Evolutionary conservation across 192 early-diverging fungal species (phyloP).

Genomic region (Coemansia sp.): DNA sequence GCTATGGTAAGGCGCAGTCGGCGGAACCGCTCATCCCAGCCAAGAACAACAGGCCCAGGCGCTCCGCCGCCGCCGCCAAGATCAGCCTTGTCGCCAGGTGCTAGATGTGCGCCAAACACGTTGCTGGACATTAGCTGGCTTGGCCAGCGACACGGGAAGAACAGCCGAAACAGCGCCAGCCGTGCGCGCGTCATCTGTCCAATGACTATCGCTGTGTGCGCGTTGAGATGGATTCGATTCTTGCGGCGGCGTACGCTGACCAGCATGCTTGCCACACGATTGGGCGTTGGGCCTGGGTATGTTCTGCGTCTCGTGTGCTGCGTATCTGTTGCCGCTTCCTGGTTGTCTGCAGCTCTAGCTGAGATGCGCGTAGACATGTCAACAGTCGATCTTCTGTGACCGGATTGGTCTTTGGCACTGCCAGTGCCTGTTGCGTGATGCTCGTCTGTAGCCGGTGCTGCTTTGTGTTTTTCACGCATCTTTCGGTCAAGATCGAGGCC

Average conservation of each 20-base stretch:
- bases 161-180: constrained; percentile 51
- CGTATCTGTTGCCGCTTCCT: neutral
- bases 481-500: neutral
- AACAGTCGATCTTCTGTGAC: neutral
- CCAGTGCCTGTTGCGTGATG: neutral
- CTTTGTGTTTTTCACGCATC: neutral
- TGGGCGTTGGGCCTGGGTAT: constrained; percentile 16
- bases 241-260: constrained; percentile 51
- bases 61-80: constrained; percentile 48
- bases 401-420: too few species aligned
- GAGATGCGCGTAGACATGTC: neutral
- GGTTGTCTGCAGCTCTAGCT: neutral
- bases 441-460: neutral
- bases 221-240: constrained; percentile 55
- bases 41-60: constrained; percentile 40
- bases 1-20: constrained; percentile 39
- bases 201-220: constrained; percentile 49
- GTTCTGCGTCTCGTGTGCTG: constrained; percentile 9
- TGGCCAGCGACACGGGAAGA: constrained; percentile 55
- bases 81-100: constrained; percentile 15
- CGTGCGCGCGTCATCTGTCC: constrained; percentile 53
- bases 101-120: constrained; percentile 12
- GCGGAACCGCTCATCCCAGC: constrained; percentile 55
- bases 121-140: constrained; percentile 49
- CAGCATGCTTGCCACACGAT: constrained; percentile 51